These are phyloP conservation scores for Punctularia strigosozonata DNA, from an alignment of 768 basidiomycete genomes.

Conservation along the genomic window DNA sequence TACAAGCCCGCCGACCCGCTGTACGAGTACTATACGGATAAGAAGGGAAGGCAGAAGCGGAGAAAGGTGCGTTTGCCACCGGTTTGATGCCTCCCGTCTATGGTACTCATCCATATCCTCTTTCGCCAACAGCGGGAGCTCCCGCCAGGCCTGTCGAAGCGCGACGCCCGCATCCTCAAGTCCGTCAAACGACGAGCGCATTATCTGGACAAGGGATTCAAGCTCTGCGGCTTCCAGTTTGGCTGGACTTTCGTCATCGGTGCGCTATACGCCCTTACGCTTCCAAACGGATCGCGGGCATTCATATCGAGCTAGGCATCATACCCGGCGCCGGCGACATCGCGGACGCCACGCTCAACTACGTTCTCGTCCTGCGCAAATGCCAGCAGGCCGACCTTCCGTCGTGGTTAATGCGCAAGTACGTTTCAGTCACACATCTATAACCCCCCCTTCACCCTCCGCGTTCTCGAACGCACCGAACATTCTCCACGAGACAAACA, in stretches of 20 bases:
- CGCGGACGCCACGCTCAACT: slow-evolving; percentile 53
- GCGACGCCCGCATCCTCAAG: slow-evolving; percentile 65
- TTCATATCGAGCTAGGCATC: slow-evolving; percentile 27
- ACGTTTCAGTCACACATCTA: no score
- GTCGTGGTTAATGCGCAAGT: not conserved
- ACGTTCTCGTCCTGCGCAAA: slow-evolving; percentile 66
- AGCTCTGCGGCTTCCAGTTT: slow-evolving; percentile 66
- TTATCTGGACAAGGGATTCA: slow-evolving; percentile 82
- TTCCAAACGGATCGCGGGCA: no score
- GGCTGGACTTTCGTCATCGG: slow-evolving; percentile 78
- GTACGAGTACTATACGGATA: slow-evolving; percentile 53
- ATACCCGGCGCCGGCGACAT: slow-evolving; percentile 63
- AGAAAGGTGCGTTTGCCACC: slow-evolving; percentile 36
- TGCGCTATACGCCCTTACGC: slow-evolving; percentile 10
- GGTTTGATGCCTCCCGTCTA: not conserved
- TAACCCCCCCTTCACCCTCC: not conserved
- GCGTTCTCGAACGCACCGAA: not conserved
- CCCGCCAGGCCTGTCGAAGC: slow-evolving; percentile 65
- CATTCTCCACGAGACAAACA: slow-evolving; percentile 27
- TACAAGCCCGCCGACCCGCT: slow-evolving; percentile 67
- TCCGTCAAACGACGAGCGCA: slow-evolving; percentile 71
- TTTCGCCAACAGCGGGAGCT: slow-evolving; percentile 37
- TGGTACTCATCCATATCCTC: not conserved
- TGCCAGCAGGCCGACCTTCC: slow-evolving; percentile 60
- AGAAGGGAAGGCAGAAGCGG: slow-evolving; percentile 41